Evolutionary conservation across 225 moss, liverwort and hornwort genomes (phyloP).

Genomic region (Marchantia polymorpha): DNA sequence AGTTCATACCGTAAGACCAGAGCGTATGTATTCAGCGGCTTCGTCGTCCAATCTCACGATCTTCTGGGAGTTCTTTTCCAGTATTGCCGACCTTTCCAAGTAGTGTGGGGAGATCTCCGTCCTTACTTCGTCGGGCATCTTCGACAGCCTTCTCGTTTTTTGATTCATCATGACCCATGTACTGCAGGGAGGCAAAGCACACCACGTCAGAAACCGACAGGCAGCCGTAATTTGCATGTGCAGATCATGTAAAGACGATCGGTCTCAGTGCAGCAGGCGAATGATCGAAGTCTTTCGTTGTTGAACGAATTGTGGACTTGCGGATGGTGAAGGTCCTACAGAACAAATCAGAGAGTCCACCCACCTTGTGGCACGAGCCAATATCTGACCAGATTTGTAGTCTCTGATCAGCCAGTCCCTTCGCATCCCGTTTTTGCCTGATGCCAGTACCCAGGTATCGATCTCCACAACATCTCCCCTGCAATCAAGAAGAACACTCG

Average conservation of each 20-base stretch:
- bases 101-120: conserved; percentile 51
- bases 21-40: conserved; percentile 29
- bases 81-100: conserved; percentile 26
- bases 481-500: not conserved
- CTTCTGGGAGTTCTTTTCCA: conserved; percentile 52
- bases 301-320: not conserved
- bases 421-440: conserved; percentile 67
- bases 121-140: conserved; percentile 65
- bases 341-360: not conserved
- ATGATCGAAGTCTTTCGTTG: not conserved
- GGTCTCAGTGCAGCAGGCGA: not conserved
- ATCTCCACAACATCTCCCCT: conserved; percentile 75
- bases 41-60: conserved; percentile 58
- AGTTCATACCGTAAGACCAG: conserved; percentile 50
- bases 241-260: not conserved
- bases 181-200: conserved; percentile 26
- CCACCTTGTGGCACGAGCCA: conserved; percentile 71
- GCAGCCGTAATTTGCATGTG: no score
- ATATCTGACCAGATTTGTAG: conserved; percentile 58
- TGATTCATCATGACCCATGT: conserved; percentile 89
- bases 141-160: conserved; percentile 57
- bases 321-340: not conserved
- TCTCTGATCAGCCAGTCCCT: conserved; percentile 79
- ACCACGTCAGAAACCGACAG: not conserved
- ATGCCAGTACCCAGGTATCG: conserved; percentile 61